phyloP scores from a whole-genome alignment of 2,329 filamentous ascomycete genomes.

The Teratosphaeria destructans region DNA sequence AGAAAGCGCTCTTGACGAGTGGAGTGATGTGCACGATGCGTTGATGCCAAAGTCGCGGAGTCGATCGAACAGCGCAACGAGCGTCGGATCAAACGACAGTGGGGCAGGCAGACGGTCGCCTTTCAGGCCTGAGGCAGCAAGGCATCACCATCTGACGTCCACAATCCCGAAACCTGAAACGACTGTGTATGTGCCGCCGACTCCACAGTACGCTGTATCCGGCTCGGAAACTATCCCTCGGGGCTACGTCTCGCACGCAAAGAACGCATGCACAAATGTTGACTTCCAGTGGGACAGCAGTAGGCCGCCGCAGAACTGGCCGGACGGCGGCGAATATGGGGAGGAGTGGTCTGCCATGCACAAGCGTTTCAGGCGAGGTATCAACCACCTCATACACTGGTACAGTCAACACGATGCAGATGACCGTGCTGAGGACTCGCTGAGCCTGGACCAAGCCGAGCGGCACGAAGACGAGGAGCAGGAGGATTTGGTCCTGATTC shows the following conservation, averaged over 20 bases:
- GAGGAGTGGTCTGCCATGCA: constrained; percentile 98
- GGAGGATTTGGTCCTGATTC: constrained; percentile 66
- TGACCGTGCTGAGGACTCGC: constrained; percentile 23
- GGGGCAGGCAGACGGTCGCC: constrained; percentile 18
- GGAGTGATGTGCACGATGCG: constrained; percentile 17
- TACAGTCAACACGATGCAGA: constrained; percentile 46
- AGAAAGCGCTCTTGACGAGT: constrained; percentile 19
- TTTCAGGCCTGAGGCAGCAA: constrained; percentile 13
- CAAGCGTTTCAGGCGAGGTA: constrained; percentile 68
- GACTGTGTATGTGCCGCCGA: constrained; percentile 58
- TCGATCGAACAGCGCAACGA: constrained; percentile 39
- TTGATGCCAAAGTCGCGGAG: constrained; percentile 31
- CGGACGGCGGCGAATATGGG: constrained; percentile 73
- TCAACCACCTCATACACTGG: constrained; percentile 74
- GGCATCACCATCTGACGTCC: constrained; percentile 12
- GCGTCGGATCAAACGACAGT: constrained; percentile 22
- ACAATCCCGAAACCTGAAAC: constrained; percentile 20
- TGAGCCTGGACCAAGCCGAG: constrained; percentile 25
- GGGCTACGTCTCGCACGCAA: constrained; percentile 82
- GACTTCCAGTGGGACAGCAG: constrained; percentile 97
- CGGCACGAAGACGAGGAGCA: constrained; percentile 44
- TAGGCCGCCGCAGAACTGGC: constrained; percentile 67
- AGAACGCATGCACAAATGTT: constrained; percentile 74
- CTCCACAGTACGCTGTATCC: constrained; percentile 74
- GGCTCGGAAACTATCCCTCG: constrained; percentile 69